These are phyloP conservation scores for Rhodotorula sp. DNA, from an alignment of 1,284 basidiomycete species.

Conservation along the genomic window DNA sequence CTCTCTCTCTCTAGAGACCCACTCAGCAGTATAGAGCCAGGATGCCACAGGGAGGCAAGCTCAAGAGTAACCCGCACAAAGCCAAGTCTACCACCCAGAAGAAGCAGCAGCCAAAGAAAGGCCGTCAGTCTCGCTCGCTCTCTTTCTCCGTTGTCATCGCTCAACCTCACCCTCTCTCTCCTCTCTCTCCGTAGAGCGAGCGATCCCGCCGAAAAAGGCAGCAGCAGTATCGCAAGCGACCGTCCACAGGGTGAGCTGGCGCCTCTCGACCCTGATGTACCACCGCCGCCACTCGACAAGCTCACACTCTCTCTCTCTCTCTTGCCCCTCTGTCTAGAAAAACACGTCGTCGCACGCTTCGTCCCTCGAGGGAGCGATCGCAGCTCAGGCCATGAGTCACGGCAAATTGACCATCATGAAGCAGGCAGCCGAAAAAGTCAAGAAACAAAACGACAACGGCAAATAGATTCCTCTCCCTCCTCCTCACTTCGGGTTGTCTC, in stretches of 20 bases:
- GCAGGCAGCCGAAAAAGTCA: slow-evolving; percentile 19
- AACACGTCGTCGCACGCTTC: slow-evolving; percentile 31
- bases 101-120: slow-evolving; percentile 35
- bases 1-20: not conserved
- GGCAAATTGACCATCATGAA: slow-evolving; percentile 42
- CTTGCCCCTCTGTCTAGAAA: slow-evolving; percentile 14
- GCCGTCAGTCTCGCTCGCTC: slow-evolving; percentile 8
- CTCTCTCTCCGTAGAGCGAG: slow-evolving; percentile 11
- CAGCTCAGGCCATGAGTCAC: slow-evolving; percentile 25
- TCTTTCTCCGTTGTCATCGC: not conserved
- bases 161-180: not conserved
- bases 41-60: slow-evolving; percentile 34
- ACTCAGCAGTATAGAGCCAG: not conserved
- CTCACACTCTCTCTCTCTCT: not conserved
- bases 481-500: not conserved
- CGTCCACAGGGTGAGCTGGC: slow-evolving; percentile 16
- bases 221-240: slow-evolving; percentile 9
- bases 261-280: not conserved
- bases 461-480: not conserved
- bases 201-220: slow-evolving; percentile 32
- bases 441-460: slow-evolving; percentile 12
- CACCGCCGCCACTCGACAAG: not conserved
- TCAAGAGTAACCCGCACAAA: slow-evolving; percentile 22
- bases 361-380: slow-evolving; percentile 30
- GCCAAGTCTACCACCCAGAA: slow-evolving; percentile 22